phyloP scores from a whole-genome alignment of 371 early-diverging fungal species.

The Mycotypha africana region DNA sequence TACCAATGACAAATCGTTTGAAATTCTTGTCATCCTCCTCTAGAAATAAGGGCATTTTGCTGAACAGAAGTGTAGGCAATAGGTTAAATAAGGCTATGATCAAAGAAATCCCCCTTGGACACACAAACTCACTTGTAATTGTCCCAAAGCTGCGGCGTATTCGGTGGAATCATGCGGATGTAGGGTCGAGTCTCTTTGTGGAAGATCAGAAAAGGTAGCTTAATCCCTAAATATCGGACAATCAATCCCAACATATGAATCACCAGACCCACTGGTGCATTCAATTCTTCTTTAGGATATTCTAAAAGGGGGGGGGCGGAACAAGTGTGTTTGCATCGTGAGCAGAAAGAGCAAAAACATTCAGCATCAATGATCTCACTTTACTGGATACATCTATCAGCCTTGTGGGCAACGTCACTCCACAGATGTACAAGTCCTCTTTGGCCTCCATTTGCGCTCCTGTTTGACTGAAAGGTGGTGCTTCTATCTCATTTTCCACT shows the following conservation, averaged over 20 bases:
- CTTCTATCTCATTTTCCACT: conserved; percentile 3
- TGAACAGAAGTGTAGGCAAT: conserved; percentile 6
- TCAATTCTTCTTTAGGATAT: conserved; percentile 67
- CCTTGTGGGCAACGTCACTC: conserved; percentile 37
- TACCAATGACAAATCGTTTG: conserved; percentile 59
- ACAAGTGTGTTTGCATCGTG: neutral
- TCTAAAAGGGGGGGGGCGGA: conserved; percentile 7
- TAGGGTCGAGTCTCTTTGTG: conserved; percentile 50
- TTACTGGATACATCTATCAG: conserved; percentile 43
- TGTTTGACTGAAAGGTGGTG: conserved; percentile 4
- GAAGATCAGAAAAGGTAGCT: conserved; percentile 65
- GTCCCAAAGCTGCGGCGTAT: conserved; percentile 13
- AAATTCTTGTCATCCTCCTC: conserved; percentile 48
- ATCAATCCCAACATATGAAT: conserved; percentile 75
- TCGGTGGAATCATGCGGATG: conserved; percentile 24
- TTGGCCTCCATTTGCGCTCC: neutral
- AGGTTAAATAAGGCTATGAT: conserved; percentile 2
- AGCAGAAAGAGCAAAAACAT: conserved; percentile 1
- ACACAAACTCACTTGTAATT: conserved; percentile 12
- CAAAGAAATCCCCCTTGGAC: conserved; percentile 13
- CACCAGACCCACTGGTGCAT: conserved; percentile 77
- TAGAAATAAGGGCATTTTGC: conserved; percentile 63
- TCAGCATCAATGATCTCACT: neutral
- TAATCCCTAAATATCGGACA: conserved; percentile 72
- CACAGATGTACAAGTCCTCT: conserved; percentile 56